Evolutionary conservation across 2,329 filamentous ascomycete genomes (phyloP).

Genomic region (Cercospora citrullina): DNA sequence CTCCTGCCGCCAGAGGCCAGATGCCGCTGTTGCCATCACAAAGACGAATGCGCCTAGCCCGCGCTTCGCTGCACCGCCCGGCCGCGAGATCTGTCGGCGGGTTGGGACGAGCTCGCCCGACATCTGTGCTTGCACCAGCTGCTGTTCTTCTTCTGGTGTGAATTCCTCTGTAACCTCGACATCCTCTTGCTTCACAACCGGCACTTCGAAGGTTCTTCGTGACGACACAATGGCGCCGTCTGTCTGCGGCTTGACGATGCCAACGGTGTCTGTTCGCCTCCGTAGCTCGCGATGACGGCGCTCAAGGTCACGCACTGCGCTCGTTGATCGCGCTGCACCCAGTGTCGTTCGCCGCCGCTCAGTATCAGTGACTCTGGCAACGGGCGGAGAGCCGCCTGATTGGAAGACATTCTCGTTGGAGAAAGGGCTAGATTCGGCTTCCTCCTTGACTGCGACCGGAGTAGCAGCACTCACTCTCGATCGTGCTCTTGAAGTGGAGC

Average conservation of each 20-base stretch:
- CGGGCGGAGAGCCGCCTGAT: slow-evolving; percentile 34
- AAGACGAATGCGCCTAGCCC: slow-evolving; percentile 70
- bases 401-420: slow-evolving; percentile 93
- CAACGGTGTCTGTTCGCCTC: slow-evolving; percentile 46
- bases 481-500: slow-evolving; percentile 23
- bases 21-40: slow-evolving; percentile 70
- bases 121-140: slow-evolving; percentile 68
- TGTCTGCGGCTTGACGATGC: slow-evolving; percentile 51
- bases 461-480: slow-evolving; percentile 28
- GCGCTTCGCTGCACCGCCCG: slow-evolving; percentile 54
- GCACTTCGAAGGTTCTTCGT: slow-evolving; percentile 60
- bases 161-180: slow-evolving; percentile 79
- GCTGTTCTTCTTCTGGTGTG: slow-evolving; percentile 82
- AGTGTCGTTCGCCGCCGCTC: slow-evolving; percentile 55
- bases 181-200: slow-evolving; percentile 51
- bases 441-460: slow-evolving; percentile 34
- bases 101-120: slow-evolving; percentile 48
- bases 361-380: slow-evolving; percentile 57
- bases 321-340: slow-evolving; percentile 37
- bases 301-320: slow-evolving; percentile 40
- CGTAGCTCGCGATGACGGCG: slow-evolving; percentile 46
- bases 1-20: slow-evolving; percentile 85
- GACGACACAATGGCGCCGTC: slow-evolving; percentile 56
- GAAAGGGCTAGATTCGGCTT: slow-evolving; percentile 64
- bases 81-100: slow-evolving; percentile 41